Base-by-base conservation (phyloP, 2,329 filamentous ascomycete species). In the Mycocentrospora acerina region DNA sequence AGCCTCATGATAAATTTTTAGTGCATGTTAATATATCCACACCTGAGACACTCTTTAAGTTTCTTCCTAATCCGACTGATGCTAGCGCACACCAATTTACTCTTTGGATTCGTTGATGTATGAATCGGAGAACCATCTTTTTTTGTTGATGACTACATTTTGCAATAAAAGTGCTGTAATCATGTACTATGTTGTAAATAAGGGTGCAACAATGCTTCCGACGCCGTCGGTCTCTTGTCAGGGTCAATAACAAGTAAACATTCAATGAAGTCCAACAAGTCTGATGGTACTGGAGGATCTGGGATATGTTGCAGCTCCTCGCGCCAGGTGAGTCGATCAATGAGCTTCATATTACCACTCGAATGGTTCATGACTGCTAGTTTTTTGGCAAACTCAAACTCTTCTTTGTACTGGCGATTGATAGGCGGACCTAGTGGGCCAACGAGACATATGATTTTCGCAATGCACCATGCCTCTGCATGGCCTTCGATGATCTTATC, bases 391-490 rank as follows among this genome's bases (percentile, higher is more conserved):
- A 46, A 26, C 29, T 43, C 40, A 32, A 40, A 43, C 27, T 46
- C 40, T 7, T 44, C 33, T 16, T 38, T 35, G 24, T 44, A 44
- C 24, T 32, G 24, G 26, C 10, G 4, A 24, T 41, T 22, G 31
- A 51, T 31, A 39, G 53, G 49, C 18, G 31, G 25, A 30, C 26
- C 33, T 22, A 55, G 33, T 2, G 44, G 41, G 7, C 51, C 45
- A 32, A 55, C 26, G 9, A 54, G 47, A 39, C 45, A 39, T 7
- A 44, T 41, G 22, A 57, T 45, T 32, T 57, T 54, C 2, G 53
- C 51, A 31, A 55, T 53, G 32, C 51, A 57, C 46, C 47, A 55
- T 15, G 48, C 36, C 42, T 55, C 53, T 6, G 42, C 44, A 4
- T 28, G 31, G 10, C 32, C 39, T 36, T 58, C 35, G 24, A 56